Percentiles rank a stretch among this genome's conserved stretches.
These are phyloP conservation scores for Penicillium rolfsii DNA, from an alignment of 2,329 filamentous ascomycete genomes.

Conservation along the genomic window DNA sequence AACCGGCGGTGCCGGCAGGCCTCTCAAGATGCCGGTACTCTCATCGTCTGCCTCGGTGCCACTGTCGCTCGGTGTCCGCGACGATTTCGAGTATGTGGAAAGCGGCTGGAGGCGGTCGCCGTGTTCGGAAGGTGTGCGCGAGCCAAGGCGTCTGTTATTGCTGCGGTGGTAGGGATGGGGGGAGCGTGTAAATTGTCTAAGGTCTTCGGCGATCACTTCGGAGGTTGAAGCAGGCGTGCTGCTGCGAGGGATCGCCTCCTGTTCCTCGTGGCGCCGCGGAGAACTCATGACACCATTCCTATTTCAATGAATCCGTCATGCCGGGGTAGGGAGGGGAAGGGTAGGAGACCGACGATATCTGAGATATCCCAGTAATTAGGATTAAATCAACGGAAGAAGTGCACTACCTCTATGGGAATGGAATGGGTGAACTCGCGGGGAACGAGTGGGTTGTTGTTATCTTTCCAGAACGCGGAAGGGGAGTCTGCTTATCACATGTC, in stretches of 20 bases:
- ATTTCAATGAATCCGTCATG: conserved; percentile 37
- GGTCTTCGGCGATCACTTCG: conserved; percentile 28
- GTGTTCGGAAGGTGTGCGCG: conserved; percentile 46
- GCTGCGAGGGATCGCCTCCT: conserved; percentile 27
- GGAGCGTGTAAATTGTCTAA: conserved; percentile 62
- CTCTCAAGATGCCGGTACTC: conserved; percentile 72
- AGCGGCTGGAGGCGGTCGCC: conserved; percentile 38
- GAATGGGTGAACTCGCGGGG: not conserved
- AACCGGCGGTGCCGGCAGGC: conserved; percentile 76
- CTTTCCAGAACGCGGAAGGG: conserved; percentile 26
- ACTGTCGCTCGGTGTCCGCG: conserved; percentile 75
- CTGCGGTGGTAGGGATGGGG: conserved; percentile 70
- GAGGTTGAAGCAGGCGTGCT: conserved; percentile 26
- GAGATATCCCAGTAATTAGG: not conserved
- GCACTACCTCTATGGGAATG: not conserved
- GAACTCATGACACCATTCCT: conserved; percentile 42
- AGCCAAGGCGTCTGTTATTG: conserved; percentile 62
- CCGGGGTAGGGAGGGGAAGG: conserved; percentile 18
- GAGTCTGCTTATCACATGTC: conserved; percentile 32
- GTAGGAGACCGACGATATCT: not conserved
- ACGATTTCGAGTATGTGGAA: conserved; percentile 51
- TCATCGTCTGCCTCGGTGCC: conserved; percentile 96
- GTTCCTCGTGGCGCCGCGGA: conserved; percentile 36
- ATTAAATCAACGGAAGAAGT: not conserved
- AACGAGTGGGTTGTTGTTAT: conserved; percentile 23